These are phyloP conservation scores for Aphanomyces euteiches DNA, from an alignment of 352 stramenopile genomes.

Conservation along the genomic window DNA sequence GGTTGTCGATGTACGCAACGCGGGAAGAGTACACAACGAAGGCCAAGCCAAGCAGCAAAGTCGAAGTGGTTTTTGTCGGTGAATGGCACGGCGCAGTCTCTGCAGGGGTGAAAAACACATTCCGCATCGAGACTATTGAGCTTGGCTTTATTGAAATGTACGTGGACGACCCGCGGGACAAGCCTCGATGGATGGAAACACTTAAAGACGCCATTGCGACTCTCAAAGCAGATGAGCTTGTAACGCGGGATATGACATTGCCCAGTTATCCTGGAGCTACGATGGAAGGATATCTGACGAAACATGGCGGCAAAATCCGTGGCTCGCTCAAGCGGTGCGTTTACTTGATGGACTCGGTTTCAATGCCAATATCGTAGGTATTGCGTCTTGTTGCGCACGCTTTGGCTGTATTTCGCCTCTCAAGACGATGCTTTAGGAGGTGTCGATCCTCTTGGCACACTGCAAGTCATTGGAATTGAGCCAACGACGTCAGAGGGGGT, in stretches of 20 bases:
- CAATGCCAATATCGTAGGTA: constrained; percentile 35
- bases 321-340: constrained; percentile 10
- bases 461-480: constrained; percentile 45
- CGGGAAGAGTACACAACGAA: constrained; percentile 37
- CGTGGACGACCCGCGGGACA: constrained; percentile 13
- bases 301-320: constrained; percentile 16
- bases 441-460: constrained; percentile 44
- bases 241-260: constrained; percentile 47
- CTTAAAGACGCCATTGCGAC: constrained; percentile 10
- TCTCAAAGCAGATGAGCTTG: background rate
- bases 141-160: constrained; percentile 51
- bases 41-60: constrained; percentile 34
- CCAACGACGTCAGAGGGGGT: constrained; percentile 23
- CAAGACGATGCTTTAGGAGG: constrained; percentile 51
- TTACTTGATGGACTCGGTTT: background rate
- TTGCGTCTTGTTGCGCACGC: constrained; percentile 60
- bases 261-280: constrained; percentile 52
- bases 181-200: constrained; percentile 33
- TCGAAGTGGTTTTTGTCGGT: constrained; percentile 48
- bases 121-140: constrained; percentile 60
- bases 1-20: constrained; percentile 36
- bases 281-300: constrained; percentile 68
- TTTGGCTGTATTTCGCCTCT: constrained; percentile 68
- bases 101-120: constrained; percentile 28
- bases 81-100: constrained; percentile 43